These are phyloP conservation scores for Huntiella bhutanensis DNA, from an alignment of 2,329 filamentous ascomycete species.

Conservation along the genomic window DNA sequence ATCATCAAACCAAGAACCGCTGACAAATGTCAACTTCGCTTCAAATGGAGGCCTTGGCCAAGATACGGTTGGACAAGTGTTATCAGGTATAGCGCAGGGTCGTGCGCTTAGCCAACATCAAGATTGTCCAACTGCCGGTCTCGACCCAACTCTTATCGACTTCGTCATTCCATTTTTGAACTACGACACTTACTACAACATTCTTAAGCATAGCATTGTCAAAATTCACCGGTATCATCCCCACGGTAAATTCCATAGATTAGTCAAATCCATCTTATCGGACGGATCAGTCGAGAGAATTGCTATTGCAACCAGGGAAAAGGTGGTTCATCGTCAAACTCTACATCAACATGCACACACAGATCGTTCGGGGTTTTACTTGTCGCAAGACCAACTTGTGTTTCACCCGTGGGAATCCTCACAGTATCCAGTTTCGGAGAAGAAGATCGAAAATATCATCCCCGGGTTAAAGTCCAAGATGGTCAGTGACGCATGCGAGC, in stretches of 20 bases:
- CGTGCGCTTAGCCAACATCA: too few species aligned
- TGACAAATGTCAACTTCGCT: too few species aligned
- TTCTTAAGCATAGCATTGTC: background rate
- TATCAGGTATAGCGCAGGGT: too few species aligned
- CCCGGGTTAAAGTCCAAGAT: background rate
- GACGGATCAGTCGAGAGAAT: background rate
- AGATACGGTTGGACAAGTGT: too few species aligned
- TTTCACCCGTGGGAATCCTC: background rate
- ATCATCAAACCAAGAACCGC: too few species aligned
- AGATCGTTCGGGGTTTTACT: background rate
- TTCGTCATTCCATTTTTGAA: slow-evolving; percentile 1
- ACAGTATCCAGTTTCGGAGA: background rate
- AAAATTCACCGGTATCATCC: background rate
- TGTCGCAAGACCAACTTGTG: background rate
- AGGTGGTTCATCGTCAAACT: background rate
- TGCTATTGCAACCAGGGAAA: background rate
- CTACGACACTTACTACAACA: background rate
- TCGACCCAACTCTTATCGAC: background rate
- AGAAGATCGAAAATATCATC: background rate
- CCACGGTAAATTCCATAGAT: background rate
- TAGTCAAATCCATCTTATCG: background rate
- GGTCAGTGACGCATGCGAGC: background rate
- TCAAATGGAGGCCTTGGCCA: too few species aligned
- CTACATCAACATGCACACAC: background rate
- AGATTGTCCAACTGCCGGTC: too few species aligned